Evolutionary conservation across 2,329 filamentous ascomycete genomes (phyloP), one percentile per base, ranked within the genome.

Genomic region (Bretziella fagacearum): DNA sequence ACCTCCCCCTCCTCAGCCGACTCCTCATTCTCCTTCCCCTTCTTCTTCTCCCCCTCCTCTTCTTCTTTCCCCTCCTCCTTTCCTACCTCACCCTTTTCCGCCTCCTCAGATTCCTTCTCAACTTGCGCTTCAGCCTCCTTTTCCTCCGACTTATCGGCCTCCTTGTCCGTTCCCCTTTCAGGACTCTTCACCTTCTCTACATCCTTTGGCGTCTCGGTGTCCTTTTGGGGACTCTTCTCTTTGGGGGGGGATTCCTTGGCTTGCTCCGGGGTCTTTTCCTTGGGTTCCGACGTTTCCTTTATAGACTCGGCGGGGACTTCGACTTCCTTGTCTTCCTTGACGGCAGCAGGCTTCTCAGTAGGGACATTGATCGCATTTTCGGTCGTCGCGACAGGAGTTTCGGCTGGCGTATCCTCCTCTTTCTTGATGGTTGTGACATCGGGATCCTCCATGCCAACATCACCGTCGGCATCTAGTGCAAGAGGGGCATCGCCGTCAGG

Each of bases 361-460:
- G n/a, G n/a, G n/a, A n/a, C n/a, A n/a, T n/a, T n/a, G n/a, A n/a
- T n/a, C n/a, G 30, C 17, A 13, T 10, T 11, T 13, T 33, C 30
- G 11, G 30, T 33, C 8, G 11, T 20, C 26, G 18, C 22, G 13
- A 20, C 15, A n/a, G n/a, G 13, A 5, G 26, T 15, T 20, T 43
- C n/a, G 4, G 26, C 3, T 17, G 40, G 33, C 47, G 49, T 30
- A 26, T 44, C 8, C 29, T 53, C 20, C 18, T 39, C 42, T 25
- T 41, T 48, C 36, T 51, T 48, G 25, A 47, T 45, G 20, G 44
- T 22, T 2, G 18, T 7, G n/a, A 18, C 32, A 13, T 46, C 44
- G 27, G 44, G 23, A 11, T 49, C 47, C n/a, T 32, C 42, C 47
- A 49, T 49, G 8, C 47, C 47, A 41, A 49, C 29, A 26, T 49